Percentiles rank a stretch among this genome's conserved stretches.
Evolutionary conservation across 73 alveolate species (phyloP).

Genomic region (Vitrella brassicaformis): DNA sequence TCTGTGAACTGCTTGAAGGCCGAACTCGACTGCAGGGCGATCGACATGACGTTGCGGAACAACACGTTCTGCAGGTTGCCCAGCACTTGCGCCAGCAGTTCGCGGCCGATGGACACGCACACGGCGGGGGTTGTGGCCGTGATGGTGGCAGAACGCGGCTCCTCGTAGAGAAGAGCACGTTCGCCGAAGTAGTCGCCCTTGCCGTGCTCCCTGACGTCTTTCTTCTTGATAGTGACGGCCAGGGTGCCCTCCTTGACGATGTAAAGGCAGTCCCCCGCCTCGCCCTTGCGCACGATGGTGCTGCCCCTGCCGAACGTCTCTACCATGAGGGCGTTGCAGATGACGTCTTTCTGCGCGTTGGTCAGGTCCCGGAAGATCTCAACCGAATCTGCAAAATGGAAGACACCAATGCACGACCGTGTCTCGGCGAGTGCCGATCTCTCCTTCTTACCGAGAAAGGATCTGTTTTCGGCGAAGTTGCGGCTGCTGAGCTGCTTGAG

Average conservation of each 20-base stretch:
- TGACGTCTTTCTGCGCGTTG: not conserved
- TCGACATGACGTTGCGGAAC: not conserved
- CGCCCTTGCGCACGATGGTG: not conserved
- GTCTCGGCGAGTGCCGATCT: not conserved
- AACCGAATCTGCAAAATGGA: not conserved
- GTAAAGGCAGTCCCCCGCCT: not conserved
- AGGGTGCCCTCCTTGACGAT: not conserved
- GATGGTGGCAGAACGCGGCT: not conserved
- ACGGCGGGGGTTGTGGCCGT: not conserved
- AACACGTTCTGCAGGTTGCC: not conserved
- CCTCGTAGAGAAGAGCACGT: not conserved
- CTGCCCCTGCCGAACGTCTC: not conserved
- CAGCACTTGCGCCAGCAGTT: not conserved
- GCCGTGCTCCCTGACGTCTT: not conserved
- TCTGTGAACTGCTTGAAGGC: no score
- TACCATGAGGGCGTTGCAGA: not conserved
- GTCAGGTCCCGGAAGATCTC: not conserved
- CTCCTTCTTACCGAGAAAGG: not conserved
- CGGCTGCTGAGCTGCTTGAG: not conserved
- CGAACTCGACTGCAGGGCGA: no score
- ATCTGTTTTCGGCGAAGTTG: not conserved
- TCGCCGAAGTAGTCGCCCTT: conserved; percentile 1
- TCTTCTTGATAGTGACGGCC: not conserved
- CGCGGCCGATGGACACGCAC: not conserved
- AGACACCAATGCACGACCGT: not conserved